A percentile compares a stretch with the other conserved stretches of the same genome.
phyloP scores from a whole-genome alignment of 2,329 filamentous ascomycete species.

The Keithomyces neogunnii region DNA sequence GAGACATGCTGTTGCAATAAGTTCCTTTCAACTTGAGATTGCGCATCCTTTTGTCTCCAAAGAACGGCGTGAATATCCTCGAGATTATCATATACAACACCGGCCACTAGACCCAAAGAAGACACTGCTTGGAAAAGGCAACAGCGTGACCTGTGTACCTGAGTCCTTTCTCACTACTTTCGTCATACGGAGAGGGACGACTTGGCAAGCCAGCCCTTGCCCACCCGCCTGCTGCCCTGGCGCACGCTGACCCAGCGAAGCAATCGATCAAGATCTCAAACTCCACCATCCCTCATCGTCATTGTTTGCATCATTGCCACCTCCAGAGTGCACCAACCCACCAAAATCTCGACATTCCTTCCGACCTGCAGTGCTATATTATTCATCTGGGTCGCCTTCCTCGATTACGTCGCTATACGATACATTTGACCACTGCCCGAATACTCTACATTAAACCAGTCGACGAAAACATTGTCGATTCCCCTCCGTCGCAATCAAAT shows the following conservation, averaged over 20 bases:
- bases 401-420: background rate
- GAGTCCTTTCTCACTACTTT: background rate
- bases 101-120: background rate
- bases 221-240: background rate
- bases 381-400: background rate
- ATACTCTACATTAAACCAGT: background rate
- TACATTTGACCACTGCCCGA: background rate
- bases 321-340: constrained; percentile 1
- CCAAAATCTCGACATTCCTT: background rate
- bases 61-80: background rate
- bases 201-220: background rate
- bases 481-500: background rate
- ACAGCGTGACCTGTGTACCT: too few relatives aligned
- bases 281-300: constrained; percentile 4
- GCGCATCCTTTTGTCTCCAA: background rate
- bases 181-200: background rate
- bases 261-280: background rate
- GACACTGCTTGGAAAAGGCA: background rate
- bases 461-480: background rate
- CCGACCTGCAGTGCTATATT: constrained; percentile 1
- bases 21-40: background rate
- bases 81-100: background rate
- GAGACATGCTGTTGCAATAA: background rate
- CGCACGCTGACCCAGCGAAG: background rate
- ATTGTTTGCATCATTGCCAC: constrained; percentile 7